Evolutionary conservation across 129 eudicot genomes (phyloP), one percentile per base, ranked within the genome.

Genomic region (Oenanthe sinensis): DNA sequence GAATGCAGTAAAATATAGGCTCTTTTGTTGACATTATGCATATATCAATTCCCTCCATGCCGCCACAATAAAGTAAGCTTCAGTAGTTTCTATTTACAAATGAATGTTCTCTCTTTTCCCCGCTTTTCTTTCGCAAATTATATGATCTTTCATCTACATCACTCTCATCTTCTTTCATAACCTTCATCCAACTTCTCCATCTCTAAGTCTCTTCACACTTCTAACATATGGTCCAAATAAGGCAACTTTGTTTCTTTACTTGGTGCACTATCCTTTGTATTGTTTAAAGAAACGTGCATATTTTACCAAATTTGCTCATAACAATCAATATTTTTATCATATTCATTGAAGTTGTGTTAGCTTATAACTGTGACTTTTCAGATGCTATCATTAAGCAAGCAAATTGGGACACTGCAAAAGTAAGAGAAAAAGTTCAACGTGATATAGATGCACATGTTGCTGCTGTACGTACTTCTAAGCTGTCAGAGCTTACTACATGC

Each of bases 311-410:
- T 60, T 30, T 60, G 33, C 68, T 60, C 68, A 60, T 9, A 30
- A 60, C 15, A n/a, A n/a, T 33, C 36, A 0, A 33, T 33, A 33
- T 33, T 33, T 33, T 33, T 33, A 33, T 33, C 36, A 33, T 33
- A 33, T 33, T 33, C 36, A 33, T 11, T 12, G 2, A 36, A 24
- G 7, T 55, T 33, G 17, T 58, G 19, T 28, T 30, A 7, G 24
- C 10, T 22, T 24, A 50, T 81, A 26, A 72, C 3, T 16, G 49
- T 60, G 45, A 71, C 55, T 76, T 70, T 80, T 73, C 85, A 96
- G 99, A 96, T 86, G 92, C 90, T 44, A 49, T 86, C 60, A 82
- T 96, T 75, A 85, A 83, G 76, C 99, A 91, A 87, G 90, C 97
- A 55, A 89, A 89, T 67, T 96, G 99, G 99, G 99, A 90, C 77